Percentiles rank a stretch among this genome's conserved stretches.
Conservation (phyloP, 306 rosid species). For the Begonia masoniana region DNA sequence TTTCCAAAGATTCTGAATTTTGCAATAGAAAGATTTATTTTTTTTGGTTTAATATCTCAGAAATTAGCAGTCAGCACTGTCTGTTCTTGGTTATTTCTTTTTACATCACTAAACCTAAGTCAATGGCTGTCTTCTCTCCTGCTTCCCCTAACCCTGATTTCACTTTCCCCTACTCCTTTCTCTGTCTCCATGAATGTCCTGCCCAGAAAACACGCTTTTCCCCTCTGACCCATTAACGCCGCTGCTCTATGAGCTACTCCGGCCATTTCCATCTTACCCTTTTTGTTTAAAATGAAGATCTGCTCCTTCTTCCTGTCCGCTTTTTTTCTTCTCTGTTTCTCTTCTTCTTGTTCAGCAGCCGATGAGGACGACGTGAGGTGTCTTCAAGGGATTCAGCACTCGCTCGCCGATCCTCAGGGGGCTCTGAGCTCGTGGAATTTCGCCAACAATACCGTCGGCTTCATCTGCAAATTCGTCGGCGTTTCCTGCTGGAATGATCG, state of each 20-base stretch:
- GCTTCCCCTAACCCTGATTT: no score
- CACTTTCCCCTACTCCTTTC: no score
- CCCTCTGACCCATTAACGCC: no score
- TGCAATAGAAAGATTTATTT: no score
- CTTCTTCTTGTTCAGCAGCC: conserved; percentile 6
- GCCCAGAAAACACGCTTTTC: no score
- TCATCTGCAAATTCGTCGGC: conserved; percentile 53
- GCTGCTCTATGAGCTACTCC: not conserved
- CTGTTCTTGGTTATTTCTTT: no score
- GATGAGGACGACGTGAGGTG: conserved; percentile 48
- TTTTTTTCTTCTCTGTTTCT: conserved; percentile 5
- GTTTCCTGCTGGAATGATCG: conserved; percentile 62
- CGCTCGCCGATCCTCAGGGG: conserved; percentile 19
- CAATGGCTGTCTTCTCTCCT: no score
- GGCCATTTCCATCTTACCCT: not conserved
- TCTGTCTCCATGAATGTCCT: no score
- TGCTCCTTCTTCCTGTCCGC: not conserved
- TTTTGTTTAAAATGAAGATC: conserved; percentile 9
- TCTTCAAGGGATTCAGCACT: conserved; percentile 31
- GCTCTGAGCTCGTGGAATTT: conserved; percentile 43
- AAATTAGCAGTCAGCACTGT: no score
- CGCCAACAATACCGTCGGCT: conserved; percentile 40
- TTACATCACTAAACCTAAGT: no score
- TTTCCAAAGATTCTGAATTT: no score
- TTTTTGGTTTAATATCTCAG: no score